phyloP scores from a whole-genome alignment of 768 basidiomycete species.

The Agrocybe pediades region DNA sequence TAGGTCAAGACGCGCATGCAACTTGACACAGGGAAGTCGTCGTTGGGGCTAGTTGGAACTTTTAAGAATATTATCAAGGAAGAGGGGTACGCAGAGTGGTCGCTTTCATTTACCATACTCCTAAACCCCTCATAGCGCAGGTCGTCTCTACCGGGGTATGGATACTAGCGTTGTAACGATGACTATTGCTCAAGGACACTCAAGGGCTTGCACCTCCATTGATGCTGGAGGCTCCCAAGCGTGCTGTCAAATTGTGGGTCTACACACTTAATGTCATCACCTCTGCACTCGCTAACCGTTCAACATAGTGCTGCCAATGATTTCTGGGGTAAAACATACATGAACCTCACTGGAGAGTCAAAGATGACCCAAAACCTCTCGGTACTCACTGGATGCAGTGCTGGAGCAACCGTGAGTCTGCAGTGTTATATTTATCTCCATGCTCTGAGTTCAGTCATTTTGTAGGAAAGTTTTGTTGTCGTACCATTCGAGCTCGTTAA shows the following conservation, averaged over 20 bases:
- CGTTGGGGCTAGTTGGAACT: slow-evolving; percentile 78
- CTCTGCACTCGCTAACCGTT: slow-evolving; percentile 1
- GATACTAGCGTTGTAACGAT: slow-evolving; percentile 2
- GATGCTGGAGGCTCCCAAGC: slow-evolving; percentile 95
- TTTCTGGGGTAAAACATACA: slow-evolving; percentile 90
- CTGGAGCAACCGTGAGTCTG: slow-evolving; percentile 79
- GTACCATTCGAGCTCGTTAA: slow-evolving; percentile 97
- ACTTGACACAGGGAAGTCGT: slow-evolving; percentile 81
- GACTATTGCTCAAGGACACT: neutral
- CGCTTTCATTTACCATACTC: neutral
- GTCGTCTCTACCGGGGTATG: slow-evolving; percentile 86
- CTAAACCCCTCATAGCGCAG: slow-evolving; percentile 45
- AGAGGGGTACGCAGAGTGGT: slow-evolving; percentile 72
- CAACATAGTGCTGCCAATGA: slow-evolving; percentile 71
- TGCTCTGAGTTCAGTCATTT: neutral
- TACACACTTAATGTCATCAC: neutral
- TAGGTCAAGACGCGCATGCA: slow-evolving; percentile 99
- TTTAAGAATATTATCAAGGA: slow-evolving; percentile 81
- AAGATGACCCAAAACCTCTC: slow-evolving; percentile 93
- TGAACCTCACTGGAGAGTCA: slow-evolving; percentile 59
- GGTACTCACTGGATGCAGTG: slow-evolving; percentile 87
- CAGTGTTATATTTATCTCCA: neutral
- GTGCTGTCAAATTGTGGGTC: slow-evolving; percentile 91
- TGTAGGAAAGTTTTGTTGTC: slow-evolving; percentile 84
- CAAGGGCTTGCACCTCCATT: slow-evolving; percentile 92